These are phyloP conservation scores for Ascochyta pisi DNA, from an alignment of 2,329 filamentous ascomycete genomes.

Conservation along the genomic window DNA sequence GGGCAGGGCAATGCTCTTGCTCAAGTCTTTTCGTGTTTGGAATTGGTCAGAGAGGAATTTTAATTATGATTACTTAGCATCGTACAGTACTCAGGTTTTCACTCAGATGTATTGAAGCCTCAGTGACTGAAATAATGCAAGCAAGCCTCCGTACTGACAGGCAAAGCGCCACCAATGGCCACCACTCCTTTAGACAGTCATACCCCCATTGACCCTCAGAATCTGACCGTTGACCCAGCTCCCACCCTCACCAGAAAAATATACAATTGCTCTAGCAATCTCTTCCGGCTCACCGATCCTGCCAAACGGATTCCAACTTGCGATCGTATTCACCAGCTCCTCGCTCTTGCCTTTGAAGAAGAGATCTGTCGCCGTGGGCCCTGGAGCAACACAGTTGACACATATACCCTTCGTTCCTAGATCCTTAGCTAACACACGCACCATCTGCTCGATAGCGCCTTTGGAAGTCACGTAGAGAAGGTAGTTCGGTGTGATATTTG, in stretches of 20 bases:
- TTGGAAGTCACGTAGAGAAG: constrained; percentile 62
- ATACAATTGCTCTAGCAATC: constrained; percentile 34
- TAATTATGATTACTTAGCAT: too few species aligned
- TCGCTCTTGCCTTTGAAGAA: constrained; percentile 56
- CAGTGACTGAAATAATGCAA: too few species aligned
- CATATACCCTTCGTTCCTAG: constrained; percentile 59
- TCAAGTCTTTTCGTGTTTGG: too few species aligned
- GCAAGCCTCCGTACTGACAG: too few species aligned
- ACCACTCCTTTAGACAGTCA: constrained; percentile 11
- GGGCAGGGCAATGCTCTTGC: too few species aligned
- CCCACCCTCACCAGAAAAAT: constrained; percentile 22
- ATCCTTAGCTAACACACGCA: constrained; percentile 62
- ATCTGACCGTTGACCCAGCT: constrained; percentile 41
- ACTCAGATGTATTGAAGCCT: too few species aligned
- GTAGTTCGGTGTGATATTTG: constrained; percentile 30
- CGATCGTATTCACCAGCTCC: constrained; percentile 30
- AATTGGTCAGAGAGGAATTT: too few species aligned
- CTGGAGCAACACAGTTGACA: constrained; percentile 61
- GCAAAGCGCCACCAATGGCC: too few species aligned
- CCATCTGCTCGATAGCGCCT: constrained; percentile 67
- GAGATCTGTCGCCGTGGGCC: constrained; percentile 63
- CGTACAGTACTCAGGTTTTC: too few species aligned
- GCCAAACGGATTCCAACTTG: constrained; percentile 25
- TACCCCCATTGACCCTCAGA: constrained; percentile 38
- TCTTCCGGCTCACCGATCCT: constrained; percentile 34